Evolutionary conservation across 148 eudicot species (phyloP).

Genomic region (Silene uniflora): DNA sequence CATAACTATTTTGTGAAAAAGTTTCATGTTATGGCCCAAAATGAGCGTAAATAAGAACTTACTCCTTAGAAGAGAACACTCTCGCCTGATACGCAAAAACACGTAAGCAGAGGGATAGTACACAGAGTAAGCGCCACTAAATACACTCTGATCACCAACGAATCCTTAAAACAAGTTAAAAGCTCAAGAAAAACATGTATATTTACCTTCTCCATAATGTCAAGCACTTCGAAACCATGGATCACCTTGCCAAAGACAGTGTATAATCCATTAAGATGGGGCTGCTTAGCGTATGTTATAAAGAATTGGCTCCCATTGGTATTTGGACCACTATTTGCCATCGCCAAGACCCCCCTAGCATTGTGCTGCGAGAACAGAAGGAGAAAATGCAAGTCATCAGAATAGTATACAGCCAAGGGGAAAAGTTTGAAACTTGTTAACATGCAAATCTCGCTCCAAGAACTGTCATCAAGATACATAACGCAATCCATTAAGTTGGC

Average conservation of each 20-base stretch:
- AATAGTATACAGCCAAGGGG: neutral
- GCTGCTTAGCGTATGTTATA: slow-evolving; percentile 81
- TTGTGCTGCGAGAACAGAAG: slow-evolving; percentile 53
- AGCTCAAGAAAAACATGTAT: neutral
- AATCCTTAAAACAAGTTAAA: neutral
- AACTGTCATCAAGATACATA: neutral
- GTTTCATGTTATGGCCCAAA: neutral
- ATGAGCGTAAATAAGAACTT: neutral
- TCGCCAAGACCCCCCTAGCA: slow-evolving; percentile 84
- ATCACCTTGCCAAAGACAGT: slow-evolving; percentile 93
- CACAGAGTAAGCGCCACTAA: neutral
- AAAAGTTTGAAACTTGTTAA: neutral
- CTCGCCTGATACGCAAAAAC: neutral
- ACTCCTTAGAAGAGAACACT: neutral
- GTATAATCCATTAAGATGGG: slow-evolving; percentile 91
- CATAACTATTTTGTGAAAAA: neutral
- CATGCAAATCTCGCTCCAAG: neutral
- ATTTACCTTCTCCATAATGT: slow-evolving; percentile 90
- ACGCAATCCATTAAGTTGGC: neutral
- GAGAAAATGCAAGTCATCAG: neutral
- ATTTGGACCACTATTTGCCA: slow-evolving; percentile 96
- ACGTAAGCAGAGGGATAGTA: neutral
- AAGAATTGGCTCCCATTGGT: slow-evolving; percentile 98
- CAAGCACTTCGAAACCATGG: slow-evolving; percentile 98
- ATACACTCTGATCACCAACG: neutral